Evolutionary conservation across 352 stramenopile species (phyloP).

Genomic region (Blastocystis sp.): DNA sequence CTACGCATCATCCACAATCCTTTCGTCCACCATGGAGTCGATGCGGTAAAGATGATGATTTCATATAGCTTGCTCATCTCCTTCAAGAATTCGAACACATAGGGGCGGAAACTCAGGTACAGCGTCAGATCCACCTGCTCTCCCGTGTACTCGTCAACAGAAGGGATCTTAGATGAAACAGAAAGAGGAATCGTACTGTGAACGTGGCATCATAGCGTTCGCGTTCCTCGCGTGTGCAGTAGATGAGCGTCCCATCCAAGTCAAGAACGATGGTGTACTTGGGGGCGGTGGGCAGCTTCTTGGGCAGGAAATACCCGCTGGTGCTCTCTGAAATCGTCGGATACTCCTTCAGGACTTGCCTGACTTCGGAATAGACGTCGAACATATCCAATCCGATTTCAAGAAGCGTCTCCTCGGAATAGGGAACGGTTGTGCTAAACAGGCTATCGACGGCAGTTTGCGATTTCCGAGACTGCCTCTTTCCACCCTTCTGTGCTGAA

Average conservation of each 20-base stretch:
- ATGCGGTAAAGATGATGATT: conserved; percentile 96
- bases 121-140: conserved; percentile 89
- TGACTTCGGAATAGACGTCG: conserved; percentile 54
- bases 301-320: background rate
- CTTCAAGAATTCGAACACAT: conserved; percentile 90
- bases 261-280: conserved; percentile 86
- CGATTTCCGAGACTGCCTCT: too few species aligned
- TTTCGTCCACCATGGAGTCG: conserved; percentile 68
- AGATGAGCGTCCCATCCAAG: conserved; percentile 96
- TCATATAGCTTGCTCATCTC: conserved; percentile 88
- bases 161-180: conserved; percentile 12
- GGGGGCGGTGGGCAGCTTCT: background rate
- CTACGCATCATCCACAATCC: background rate
- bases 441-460: background rate
- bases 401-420: conserved; percentile 23
- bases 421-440: conserved; percentile 24
- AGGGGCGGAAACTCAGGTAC: conserved; percentile 90
- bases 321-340: background rate
- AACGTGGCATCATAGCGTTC: conserved; percentile 90
- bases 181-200: conserved; percentile 83
- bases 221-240: conserved; percentile 91
- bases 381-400: conserved; percentile 25
- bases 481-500: too few species aligned
- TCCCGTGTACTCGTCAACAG: background rate
- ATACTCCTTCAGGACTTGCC: background rate